Evolutionary conservation across 345 rosid species (phyloP).

Genomic region (Crucihimalaya himalaica): DNA sequence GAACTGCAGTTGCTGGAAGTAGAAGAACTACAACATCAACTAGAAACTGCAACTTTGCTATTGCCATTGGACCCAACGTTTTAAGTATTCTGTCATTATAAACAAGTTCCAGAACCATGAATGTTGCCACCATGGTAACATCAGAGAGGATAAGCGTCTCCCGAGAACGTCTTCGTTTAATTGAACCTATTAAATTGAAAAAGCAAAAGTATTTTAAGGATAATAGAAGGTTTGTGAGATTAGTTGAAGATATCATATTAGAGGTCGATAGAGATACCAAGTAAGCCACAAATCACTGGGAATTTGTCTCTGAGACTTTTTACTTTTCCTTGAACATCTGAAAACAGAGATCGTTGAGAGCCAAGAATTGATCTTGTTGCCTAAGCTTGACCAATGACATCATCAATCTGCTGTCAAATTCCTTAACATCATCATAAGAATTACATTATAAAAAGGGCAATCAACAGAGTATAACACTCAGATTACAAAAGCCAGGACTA

Average conservation of each 20-base stretch:
- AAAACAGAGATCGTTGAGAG: constrained; percentile 83
- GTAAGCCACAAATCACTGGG: constrained; percentile 81
- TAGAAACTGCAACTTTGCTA: too few species aligned
- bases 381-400: constrained; percentile 95
- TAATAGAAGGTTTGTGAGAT: background rate
- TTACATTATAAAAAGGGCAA: background rate
- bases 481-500: background rate
- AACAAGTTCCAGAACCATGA: too few species aligned
- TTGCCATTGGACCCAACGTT: too few species aligned
- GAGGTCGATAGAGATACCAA: constrained; percentile 54
- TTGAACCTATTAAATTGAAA: constrained; percentile 60
- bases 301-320: constrained; percentile 83
- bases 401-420: constrained; percentile 69
- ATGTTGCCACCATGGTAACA: too few species aligned
- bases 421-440: background rate
- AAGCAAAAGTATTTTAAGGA: background rate
- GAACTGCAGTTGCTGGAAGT: too few species aligned
- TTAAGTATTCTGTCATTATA: too few species aligned
- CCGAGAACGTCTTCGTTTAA: constrained; percentile 76
- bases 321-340: constrained; percentile 96
- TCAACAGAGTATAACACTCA: background rate
- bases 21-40: too few species aligned
- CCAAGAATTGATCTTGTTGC: constrained; percentile 83
- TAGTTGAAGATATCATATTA: background rate
- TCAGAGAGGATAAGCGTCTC: constrained; percentile 89